These are phyloP conservation scores for Xylaria sp. DNA, from an alignment of 2,329 filamentous ascomycete genomes.

Conservation along the genomic window DNA sequence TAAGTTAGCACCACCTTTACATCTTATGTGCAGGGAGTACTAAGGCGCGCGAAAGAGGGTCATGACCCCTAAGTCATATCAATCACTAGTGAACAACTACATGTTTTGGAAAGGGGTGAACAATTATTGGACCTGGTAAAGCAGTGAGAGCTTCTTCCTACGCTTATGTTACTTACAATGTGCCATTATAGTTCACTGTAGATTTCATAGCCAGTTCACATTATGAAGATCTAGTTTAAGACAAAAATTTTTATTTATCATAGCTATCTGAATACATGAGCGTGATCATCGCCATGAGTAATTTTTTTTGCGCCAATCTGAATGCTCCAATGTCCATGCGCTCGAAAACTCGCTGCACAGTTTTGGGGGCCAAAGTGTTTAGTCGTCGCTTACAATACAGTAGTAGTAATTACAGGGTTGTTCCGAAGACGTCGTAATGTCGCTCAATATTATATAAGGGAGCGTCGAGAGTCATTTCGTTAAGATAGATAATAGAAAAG, in stretches of 20 bases:
- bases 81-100: too few relatives aligned
- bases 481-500: background rate
- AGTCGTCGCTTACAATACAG: background rate
- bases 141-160: too few relatives aligned
- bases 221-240: background rate
- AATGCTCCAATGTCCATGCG: constrained; percentile 5
- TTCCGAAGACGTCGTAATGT: background rate
- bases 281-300: background rate
- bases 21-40: too few relatives aligned
- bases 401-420: background rate
- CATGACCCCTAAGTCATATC: too few relatives aligned
- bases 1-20: too few relatives aligned
- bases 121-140: too few relatives aligned
- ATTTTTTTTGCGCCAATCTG: background rate
- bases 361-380: background rate
- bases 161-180: too few relatives aligned
- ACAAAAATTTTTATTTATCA: background rate
- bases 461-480: background rate
- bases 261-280: background rate
- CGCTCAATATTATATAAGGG: background rate
- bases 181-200: too few relatives aligned
- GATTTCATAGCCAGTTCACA: background rate
- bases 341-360: constrained; percentile 7
- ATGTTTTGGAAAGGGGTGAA: too few relatives aligned
- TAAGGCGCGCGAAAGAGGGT: too few relatives aligned